These are phyloP conservation scores for Circinella minor DNA, from an alignment of 371 early-diverging fungal species.

Conservation along the genomic window DNA sequence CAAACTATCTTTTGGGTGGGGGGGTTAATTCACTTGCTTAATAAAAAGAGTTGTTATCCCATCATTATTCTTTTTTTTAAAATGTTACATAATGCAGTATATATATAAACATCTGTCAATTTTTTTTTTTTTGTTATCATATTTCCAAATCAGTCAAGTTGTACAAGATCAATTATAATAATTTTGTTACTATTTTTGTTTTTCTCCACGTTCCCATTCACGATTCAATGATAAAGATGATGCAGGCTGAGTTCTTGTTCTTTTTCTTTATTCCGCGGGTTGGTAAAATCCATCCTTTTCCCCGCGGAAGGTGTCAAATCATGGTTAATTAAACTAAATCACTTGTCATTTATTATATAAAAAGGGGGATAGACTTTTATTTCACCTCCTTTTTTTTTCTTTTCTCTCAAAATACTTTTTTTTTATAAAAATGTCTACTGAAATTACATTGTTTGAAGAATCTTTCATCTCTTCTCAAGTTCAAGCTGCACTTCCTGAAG, in stretches of 20 bases:
- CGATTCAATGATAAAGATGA: no score
- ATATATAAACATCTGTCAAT: no score
- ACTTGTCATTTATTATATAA: neutral
- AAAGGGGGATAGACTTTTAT: neutral
- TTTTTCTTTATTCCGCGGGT: conserved; percentile 11
- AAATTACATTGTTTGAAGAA: conserved; percentile 71
- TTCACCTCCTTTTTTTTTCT: neutral
- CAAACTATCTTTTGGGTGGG: no score
- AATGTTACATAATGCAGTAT: no score
- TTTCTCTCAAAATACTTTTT: neutral
- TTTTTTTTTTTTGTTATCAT: no score
- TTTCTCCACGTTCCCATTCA: no score
- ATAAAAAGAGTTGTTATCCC: no score
- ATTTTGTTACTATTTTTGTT: neutral
- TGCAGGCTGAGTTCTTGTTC: no score
- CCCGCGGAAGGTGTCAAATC: conserved; percentile 12
- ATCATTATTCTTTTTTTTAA: no score
- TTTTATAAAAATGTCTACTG: conserved; percentile 21
- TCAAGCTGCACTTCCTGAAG: conserved; percentile 73
- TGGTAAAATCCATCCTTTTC: neutral
- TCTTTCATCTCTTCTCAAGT: conserved; percentile 77
- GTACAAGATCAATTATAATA: neutral
- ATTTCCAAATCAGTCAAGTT: neutral
- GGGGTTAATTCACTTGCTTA: no score
- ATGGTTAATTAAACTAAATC: neutral